phyloP scores from a whole-genome alignment of 768 basidiomycete species.

The Auriculariales sp. region DNA sequence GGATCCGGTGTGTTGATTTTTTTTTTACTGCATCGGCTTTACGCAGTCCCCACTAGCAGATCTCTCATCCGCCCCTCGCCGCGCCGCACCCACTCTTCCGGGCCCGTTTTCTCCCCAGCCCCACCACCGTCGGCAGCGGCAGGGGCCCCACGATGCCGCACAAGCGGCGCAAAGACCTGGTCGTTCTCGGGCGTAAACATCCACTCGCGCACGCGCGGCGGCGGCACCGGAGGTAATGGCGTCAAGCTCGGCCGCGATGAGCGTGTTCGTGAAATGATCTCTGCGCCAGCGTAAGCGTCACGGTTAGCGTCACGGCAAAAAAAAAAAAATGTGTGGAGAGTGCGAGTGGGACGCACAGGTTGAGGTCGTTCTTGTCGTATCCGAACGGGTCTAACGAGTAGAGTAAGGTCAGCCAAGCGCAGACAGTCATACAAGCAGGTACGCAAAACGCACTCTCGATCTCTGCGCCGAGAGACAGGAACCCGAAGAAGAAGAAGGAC shows the following conservation, averaged over 20 bases:
- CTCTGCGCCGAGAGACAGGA: slow-evolving; percentile 52
- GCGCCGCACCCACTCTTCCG: slow-evolving; percentile 41
- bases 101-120: slow-evolving; percentile 28
- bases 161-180: slow-evolving; percentile 26
- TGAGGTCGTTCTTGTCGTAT: slow-evolving; percentile 60
- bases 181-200: slow-evolving; percentile 47
- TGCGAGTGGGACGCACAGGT: slow-evolving; percentile 19
- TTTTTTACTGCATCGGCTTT: background rate
- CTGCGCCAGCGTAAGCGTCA: slow-evolving; percentile 13
- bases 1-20: background rate
- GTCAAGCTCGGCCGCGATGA: slow-evolving; percentile 50
- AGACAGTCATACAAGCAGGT: background rate
- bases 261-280: slow-evolving; percentile 60
- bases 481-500: slow-evolving; percentile 61
- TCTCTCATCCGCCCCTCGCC: slow-evolving; percentile 30
- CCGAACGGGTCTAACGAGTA: slow-evolving; percentile 28
- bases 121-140: slow-evolving; percentile 4
- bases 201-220: slow-evolving; percentile 43
- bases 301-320: background rate
- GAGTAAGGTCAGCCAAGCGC: background rate
- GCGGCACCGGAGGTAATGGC: slow-evolving; percentile 45
- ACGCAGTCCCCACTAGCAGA: background rate
- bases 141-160: slow-evolving; percentile 8
- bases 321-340: slow-evolving; percentile 3
- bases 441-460: slow-evolving; percentile 42